Evolutionary conservation across 2,329 filamentous ascomycete species (phyloP).

Genomic region (Ophiosphaerella herpotricha): DNA sequence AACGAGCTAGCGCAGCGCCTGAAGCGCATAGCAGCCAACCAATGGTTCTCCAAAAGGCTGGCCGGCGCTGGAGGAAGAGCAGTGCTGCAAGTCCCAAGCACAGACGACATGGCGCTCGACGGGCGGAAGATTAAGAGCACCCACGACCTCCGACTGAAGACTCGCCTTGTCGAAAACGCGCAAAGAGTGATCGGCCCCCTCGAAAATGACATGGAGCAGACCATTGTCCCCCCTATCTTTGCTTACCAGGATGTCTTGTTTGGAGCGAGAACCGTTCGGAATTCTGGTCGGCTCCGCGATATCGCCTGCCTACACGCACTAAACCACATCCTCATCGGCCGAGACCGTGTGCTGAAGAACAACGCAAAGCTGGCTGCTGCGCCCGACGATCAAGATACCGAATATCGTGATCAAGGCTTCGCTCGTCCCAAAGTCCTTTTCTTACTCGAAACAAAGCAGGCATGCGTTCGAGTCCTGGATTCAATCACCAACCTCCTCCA

Average conservation of each 20-base stretch:
- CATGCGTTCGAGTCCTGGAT: slow-evolving; percentile 78
- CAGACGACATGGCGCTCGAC: slow-evolving; percentile 16
- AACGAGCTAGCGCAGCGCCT: slow-evolving; percentile 59
- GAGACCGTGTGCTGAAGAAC: slow-evolving; percentile 90
- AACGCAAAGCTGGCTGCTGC: slow-evolving; percentile 77
- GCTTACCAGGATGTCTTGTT: slow-evolving; percentile 82
- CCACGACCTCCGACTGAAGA: slow-evolving; percentile 40
- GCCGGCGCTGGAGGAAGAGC: slow-evolving; percentile 32
- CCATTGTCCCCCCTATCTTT: slow-evolving; percentile 74
- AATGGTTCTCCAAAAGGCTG: slow-evolving; percentile 54
- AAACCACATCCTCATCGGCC: slow-evolving; percentile 92
- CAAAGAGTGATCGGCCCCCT: slow-evolving; percentile 54
- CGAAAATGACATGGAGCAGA: slow-evolving; percentile 62
- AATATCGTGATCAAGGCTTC: slow-evolving; percentile 91
- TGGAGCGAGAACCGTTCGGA: slow-evolving; percentile 70
- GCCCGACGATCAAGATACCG: slow-evolving; percentile 64
- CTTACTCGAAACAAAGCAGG: slow-evolving; percentile 84
- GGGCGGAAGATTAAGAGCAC: slow-evolving; percentile 29
- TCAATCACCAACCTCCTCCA: slow-evolving; percentile 75
- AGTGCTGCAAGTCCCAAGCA: slow-evolving; percentile 31
- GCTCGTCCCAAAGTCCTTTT: slow-evolving; percentile 92
- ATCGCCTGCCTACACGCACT: slow-evolving; percentile 81
- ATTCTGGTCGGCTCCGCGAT: slow-evolving; percentile 70
- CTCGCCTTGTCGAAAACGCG: slow-evolving; percentile 36
- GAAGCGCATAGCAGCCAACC: slow-evolving; percentile 52